Percentiles rank a stretch among this genome's conserved stretches.
These are phyloP conservation scores for Excoecaria cochinchinensis DNA, from an alignment of 345 rosid genomes.

Conservation along the genomic window DNA sequence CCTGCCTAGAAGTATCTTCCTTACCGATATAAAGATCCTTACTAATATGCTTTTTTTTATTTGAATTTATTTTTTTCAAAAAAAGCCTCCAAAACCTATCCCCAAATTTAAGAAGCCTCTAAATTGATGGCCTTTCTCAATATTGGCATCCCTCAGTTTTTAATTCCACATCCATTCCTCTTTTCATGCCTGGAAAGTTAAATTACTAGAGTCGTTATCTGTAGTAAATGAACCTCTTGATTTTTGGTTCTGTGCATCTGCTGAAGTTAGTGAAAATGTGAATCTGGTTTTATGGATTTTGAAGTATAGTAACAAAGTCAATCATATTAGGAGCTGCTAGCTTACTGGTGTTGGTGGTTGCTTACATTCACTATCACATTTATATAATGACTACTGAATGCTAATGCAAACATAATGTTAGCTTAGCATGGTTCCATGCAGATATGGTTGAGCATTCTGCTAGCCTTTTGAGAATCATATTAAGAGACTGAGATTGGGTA, in stretches of 20 bases:
- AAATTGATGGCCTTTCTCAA: too few species aligned
- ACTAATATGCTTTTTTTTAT: too few species aligned
- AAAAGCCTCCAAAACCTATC: too few species aligned
- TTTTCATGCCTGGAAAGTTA: not conserved
- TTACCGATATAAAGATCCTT: too few species aligned
- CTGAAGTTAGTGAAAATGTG: not conserved
- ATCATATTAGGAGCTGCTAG: not conserved
- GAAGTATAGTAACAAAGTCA: not conserved
- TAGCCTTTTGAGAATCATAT: not conserved
- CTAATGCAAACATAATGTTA: not conserved
- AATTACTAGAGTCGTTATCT: not conserved
- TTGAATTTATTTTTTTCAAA: too few species aligned
- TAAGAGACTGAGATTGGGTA: not conserved
- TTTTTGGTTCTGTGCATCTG: not conserved
- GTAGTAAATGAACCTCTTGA: not conserved
- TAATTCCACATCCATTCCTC: too few species aligned
- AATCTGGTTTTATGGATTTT: not conserved
- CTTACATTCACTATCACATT: not conserved
- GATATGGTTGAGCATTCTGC: not conserved
- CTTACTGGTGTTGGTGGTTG: not conserved
- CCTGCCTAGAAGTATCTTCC: too few species aligned
- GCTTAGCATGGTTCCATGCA: not conserved
- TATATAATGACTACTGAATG: not conserved
- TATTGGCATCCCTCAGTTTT: too few species aligned
- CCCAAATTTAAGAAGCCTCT: too few species aligned